Evolutionary conservation across 768 basidiomycete species (phyloP).

Genomic region (Pisolithus orientalis): DNA sequence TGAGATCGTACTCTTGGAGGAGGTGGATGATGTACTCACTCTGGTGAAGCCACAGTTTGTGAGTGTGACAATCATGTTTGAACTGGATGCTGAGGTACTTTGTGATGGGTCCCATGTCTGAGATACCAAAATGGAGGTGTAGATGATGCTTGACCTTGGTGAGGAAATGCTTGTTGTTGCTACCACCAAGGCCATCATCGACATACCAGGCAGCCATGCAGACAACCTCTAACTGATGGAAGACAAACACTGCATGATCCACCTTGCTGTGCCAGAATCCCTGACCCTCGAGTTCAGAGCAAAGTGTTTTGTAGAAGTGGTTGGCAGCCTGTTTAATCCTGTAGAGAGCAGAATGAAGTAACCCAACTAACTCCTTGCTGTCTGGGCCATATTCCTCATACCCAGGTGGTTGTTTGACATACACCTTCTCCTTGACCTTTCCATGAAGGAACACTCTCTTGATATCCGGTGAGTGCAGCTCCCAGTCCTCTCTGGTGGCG

Average conservation of each 20-base stretch:
- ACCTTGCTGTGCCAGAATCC: background rate
- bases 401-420: constrained; percentile 31
- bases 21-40: too few species aligned
- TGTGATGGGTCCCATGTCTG: background rate
- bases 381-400: constrained; percentile 14
- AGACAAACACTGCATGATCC: constrained; percentile 1
- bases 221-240: background rate
- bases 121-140: background rate
- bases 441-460: background rate
- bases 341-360: background rate
- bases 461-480: too few species aligned
- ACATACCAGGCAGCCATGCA: constrained; percentile 11
- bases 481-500: too few species aligned
- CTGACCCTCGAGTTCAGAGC: background rate
- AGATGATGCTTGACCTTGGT: background rate
- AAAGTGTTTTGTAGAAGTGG: too few species aligned
- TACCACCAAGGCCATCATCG: background rate
- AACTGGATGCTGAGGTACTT: too few species aligned
- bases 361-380: background rate
- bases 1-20: too few species aligned
- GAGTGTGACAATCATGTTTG: too few species aligned
- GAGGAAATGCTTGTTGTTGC: background rate
- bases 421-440: constrained; percentile 17
- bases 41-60: too few species aligned
- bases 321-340: too few species aligned